Evolutionary conservation across 805 yeast genomes (phyloP).

Genomic region (Cyberlindnera xishuangbannaensis): DNA sequence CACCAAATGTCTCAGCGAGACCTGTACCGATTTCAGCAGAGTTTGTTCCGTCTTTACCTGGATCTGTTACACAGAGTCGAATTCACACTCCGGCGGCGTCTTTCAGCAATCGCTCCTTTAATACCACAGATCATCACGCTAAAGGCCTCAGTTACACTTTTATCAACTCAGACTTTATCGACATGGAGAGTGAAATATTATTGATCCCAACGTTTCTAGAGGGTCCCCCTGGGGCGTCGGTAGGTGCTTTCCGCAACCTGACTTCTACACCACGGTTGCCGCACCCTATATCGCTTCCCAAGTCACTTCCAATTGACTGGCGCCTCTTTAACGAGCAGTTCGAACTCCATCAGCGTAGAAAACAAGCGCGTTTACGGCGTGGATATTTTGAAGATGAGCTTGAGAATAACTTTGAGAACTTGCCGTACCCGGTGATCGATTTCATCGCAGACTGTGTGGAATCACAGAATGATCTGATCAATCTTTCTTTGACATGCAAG

Average conservation of each 20-base stretch:
- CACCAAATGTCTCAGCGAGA: no score
- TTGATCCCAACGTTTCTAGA: constrained; percentile 2
- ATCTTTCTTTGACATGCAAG: constrained; percentile 21
- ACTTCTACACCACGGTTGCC: constrained; percentile 24
- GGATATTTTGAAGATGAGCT: constrained; percentile 3
- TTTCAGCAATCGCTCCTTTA: neutral
- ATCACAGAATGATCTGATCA: constrained; percentile 24
- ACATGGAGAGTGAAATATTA: no score
- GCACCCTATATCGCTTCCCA: constrained; percentile 23
- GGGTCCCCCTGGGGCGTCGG: constrained; percentile 1
- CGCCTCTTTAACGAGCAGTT: constrained; percentile 25
- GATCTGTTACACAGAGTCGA: constrained; percentile 1
- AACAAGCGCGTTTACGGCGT: constrained; percentile 8
- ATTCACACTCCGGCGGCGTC: constrained; percentile 2
- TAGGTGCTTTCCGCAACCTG: constrained; percentile 21
- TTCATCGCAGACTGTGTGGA: constrained; percentile 25
- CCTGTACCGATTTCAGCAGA: constrained; percentile 10
- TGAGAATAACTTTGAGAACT: constrained; percentile 23
- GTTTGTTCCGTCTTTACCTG: constrained; percentile 14
- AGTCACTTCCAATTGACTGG: constrained; percentile 26
- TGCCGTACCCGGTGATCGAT: constrained; percentile 25
- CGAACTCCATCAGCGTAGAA: constrained; percentile 17
- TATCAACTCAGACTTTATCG: constrained; percentile 22
- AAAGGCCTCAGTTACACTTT: constrained; percentile 17
- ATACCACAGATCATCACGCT: neutral